Conservation (phyloP, 2,329 filamentous ascomycete species). For the Xylariales sp. region DNA sequence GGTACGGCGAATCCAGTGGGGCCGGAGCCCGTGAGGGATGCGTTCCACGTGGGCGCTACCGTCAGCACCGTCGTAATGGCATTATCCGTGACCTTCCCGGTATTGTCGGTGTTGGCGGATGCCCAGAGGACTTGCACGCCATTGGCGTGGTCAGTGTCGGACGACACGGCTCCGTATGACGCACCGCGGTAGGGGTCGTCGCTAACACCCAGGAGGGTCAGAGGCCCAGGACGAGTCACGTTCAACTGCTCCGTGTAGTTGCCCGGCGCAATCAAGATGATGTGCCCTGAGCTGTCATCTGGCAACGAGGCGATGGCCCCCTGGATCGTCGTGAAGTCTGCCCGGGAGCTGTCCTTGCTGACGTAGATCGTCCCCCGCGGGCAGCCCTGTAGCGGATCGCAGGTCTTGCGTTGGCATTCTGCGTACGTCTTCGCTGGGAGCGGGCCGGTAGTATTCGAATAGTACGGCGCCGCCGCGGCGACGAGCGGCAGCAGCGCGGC, state of each 20-base stretch:
- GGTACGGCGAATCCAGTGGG: slow-evolving; percentile 59
- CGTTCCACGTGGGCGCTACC: slow-evolving; percentile 58
- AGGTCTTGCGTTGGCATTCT: slow-evolving; percentile 28
- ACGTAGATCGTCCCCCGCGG: slow-evolving; percentile 37
- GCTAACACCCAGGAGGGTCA: slow-evolving; percentile 58
- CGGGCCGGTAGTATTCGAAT: neutral
- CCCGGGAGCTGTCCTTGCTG: slow-evolving; percentile 28
- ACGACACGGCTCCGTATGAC: slow-evolving; percentile 25
- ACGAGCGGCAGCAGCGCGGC: slow-evolving; percentile 1
- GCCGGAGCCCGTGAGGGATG: slow-evolving; percentile 57
- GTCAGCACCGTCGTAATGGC: slow-evolving; percentile 58
- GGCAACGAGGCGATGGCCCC: slow-evolving; percentile 35
- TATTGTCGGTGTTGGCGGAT: slow-evolving; percentile 44
- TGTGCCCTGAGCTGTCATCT: slow-evolving; percentile 38
- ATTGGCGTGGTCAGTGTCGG: slow-evolving; percentile 41
- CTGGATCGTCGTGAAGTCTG: slow-evolving; percentile 34
- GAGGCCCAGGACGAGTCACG: slow-evolving; percentile 55
- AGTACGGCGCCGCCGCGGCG: slow-evolving; percentile 1
- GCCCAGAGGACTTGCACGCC: slow-evolving; percentile 55
- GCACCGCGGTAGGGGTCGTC: slow-evolving; percentile 27
- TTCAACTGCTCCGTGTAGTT: slow-evolving; percentile 62
- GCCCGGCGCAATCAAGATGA: slow-evolving; percentile 57
- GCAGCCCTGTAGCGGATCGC: slow-evolving; percentile 31
- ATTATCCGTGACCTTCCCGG: slow-evolving; percentile 47
- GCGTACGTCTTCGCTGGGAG: slow-evolving; percentile 9